Percentiles rank a stretch among this genome's conserved stretches.
phyloP scores from a whole-genome alignment of 2,329 filamentous ascomycete genomes.

The Fusarium stilboides region DNA sequence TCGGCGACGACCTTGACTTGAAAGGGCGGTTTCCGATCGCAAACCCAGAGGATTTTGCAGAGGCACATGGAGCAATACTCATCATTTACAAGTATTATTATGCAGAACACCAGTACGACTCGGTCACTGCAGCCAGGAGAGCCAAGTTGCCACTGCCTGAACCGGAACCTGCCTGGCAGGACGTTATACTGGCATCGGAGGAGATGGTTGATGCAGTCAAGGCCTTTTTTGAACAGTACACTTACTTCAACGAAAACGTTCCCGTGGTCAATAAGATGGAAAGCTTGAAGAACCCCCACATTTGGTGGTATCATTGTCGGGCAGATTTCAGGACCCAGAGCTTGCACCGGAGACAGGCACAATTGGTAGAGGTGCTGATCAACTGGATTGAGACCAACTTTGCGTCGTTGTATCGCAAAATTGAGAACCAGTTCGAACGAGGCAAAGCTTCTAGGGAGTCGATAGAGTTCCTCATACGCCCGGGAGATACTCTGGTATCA shows the following conservation, averaged over 20 bases:
- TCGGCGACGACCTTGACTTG: neutral
- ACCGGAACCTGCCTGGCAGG: neutral
- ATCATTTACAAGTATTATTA: slow-evolving; percentile 5
- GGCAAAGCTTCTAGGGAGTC: neutral
- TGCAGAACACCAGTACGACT: neutral
- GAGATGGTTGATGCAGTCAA: slow-evolving; percentile 19
- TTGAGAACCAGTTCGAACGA: neutral
- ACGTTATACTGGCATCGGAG: neutral
- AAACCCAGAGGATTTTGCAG: slow-evolving; percentile 6
- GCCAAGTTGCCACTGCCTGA: neutral
- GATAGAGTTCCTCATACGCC: neutral
- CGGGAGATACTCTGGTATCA: slow-evolving; percentile 1
- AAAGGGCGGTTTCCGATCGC: neutral
- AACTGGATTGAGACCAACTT: slow-evolving; percentile 16
- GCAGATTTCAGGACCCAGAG: neutral
- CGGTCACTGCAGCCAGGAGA: neutral
- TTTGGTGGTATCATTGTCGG: slow-evolving; percentile 31
- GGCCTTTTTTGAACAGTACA: neutral
- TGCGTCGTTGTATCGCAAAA: neutral
- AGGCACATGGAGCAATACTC: neutral
- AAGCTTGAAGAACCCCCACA: neutral
- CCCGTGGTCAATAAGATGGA: neutral
- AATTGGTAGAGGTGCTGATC: neutral
- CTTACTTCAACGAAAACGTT: neutral
- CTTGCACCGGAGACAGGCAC: neutral